Evolutionary conservation across 2,329 filamentous ascomycete species (phyloP).

Genomic region (Talaromyces albobiverticillius): DNA sequence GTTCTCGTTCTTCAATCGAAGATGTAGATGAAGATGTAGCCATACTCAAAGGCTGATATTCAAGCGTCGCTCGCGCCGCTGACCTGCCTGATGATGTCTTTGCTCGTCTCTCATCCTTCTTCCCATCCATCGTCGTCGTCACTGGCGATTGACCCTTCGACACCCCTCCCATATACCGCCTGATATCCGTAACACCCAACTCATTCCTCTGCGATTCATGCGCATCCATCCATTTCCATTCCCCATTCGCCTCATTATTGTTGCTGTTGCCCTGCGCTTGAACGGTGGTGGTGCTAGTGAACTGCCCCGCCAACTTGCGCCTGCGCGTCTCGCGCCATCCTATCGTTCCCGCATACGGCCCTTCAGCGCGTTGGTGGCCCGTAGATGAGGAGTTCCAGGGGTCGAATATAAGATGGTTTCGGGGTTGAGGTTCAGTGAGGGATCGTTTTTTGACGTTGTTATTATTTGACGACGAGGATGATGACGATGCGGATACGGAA

Average conservation of each 20-base stretch:
- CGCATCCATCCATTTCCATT: slow-evolving; percentile 49
- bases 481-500: too few relatives aligned
- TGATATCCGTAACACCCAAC: slow-evolving; percentile 39
- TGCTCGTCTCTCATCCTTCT: not conserved
- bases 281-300: slow-evolving; percentile 30
- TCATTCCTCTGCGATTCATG: slow-evolving; percentile 24
- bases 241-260: slow-evolving; percentile 49
- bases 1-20: too few relatives aligned
- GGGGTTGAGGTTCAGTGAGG: not conserved
- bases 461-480: too few relatives aligned
- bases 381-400: slow-evolving; percentile 65
- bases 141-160: slow-evolving; percentile 40
- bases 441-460: not conserved
- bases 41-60: too few relatives aligned
- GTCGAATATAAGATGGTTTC: slow-evolving; percentile 30
- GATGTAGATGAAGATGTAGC: too few relatives aligned
- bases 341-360: slow-evolving; percentile 57
- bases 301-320: slow-evolving; percentile 68
- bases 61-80: too few relatives aligned
- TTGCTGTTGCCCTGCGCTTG: slow-evolving; percentile 23
- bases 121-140: not conserved
- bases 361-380: slow-evolving; percentile 76
- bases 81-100: too few relatives aligned
- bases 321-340: slow-evolving; percentile 71
- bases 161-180: slow-evolving; percentile 46